Evolutionary conservation across 495 filamentous ascomycete species (phyloP).

Genomic region (Xylaria curta): DNA sequence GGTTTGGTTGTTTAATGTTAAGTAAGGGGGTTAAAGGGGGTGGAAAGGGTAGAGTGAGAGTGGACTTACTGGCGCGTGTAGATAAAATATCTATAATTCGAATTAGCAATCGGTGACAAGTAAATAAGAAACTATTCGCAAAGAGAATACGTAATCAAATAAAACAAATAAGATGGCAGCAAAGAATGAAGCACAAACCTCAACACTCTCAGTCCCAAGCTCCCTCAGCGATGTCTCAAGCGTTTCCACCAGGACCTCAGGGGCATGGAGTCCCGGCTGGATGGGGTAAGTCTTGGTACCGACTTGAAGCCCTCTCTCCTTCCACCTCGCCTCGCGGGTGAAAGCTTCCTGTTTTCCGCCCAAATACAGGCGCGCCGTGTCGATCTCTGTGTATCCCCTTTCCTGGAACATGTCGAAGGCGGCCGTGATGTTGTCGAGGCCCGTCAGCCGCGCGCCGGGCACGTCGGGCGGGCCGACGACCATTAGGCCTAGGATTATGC

Average conservation of each 20-base stretch:
- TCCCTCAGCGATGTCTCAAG: constrained; percentile 71
- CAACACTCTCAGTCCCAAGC: constrained; percentile 72
- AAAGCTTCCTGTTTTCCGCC: constrained; percentile 77
- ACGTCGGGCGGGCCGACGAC: constrained; percentile 49
- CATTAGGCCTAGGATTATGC: constrained; percentile 60
- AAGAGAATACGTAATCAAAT: neutral
- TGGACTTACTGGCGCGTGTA: constrained; percentile 67
- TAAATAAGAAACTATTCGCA: neutral
- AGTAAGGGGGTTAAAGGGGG: neutral
- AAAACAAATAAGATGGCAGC: neutral
- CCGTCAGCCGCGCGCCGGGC: constrained; percentile 61
- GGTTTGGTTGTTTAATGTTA: neutral
- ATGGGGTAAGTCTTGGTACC: constrained; percentile 69
- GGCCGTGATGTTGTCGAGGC: constrained; percentile 65
- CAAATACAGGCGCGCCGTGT: constrained; percentile 74
- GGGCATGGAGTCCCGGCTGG: constrained; percentile 38
- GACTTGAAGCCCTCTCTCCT: constrained; percentile 72
- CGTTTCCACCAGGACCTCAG: constrained; percentile 36
- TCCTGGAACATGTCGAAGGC: constrained; percentile 67
- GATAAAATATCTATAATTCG: constrained; percentile 67
- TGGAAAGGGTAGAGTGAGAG: neutral
- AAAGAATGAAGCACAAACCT: constrained; percentile 44
- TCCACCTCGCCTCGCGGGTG: constrained; percentile 74
- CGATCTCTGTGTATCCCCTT: constrained; percentile 71
- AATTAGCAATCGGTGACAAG: neutral